Evolutionary conservation across 352 stramenopile species (phyloP).

Genomic region (Phytophthora megakarya): DNA sequence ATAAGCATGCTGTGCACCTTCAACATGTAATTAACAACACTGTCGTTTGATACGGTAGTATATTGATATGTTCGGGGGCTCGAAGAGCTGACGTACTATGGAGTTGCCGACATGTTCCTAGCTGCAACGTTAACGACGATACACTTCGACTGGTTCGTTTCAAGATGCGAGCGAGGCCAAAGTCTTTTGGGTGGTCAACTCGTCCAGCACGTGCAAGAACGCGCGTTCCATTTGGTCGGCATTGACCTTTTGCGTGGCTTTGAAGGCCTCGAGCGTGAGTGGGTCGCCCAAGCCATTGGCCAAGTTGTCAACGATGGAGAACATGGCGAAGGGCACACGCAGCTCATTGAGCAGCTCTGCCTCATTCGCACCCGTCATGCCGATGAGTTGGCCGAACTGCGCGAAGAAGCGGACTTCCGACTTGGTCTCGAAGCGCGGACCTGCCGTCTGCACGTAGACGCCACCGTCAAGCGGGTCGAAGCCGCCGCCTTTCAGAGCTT

Average conservation of each 20-base stretch:
- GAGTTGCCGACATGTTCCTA: conserved; percentile 11
- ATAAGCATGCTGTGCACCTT: neutral
- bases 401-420: conserved; percentile 90
- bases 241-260: conserved; percentile 79
- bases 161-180: conserved; percentile 35
- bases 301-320: conserved; percentile 90
- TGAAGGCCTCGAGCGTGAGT: conserved; percentile 83
- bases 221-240: conserved; percentile 67
- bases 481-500: conserved; percentile 45
- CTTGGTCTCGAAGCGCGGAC: conserved; percentile 91
- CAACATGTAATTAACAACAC: neutral
- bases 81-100: neutral
- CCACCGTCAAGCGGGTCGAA: conserved; percentile 73
- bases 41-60: no score
- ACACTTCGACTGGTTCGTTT: neutral
- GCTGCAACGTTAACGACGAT: neutral
- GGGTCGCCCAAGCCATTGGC: conserved; percentile 83
- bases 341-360: conserved; percentile 87
- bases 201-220: conserved; percentile 60
- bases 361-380: conserved; percentile 90
- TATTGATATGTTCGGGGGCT: conserved; percentile 2
- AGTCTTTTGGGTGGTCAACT: conserved; percentile 43
- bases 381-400: conserved; percentile 86
- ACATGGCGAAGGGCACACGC: conserved; percentile 82
- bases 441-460: conserved; percentile 86